Evolutionary conservation across 31 red algal genomes (phyloP), one percentile per base, ranked within the genome.

Genomic region (Odonthalia washingtoniensis): DNA sequence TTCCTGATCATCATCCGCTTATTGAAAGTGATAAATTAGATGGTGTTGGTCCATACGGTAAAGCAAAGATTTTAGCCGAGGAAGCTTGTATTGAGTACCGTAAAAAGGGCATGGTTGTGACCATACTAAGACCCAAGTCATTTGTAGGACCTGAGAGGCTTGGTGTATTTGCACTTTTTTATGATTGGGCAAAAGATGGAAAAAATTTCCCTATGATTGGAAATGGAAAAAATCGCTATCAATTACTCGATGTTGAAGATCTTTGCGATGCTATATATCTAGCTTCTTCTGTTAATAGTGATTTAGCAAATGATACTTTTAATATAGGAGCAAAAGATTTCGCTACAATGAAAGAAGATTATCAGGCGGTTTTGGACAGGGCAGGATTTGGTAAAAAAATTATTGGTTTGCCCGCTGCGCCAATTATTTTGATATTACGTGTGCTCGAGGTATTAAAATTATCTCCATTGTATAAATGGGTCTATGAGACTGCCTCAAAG

Each of bases 201-300:
- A 68, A 68, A 36, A 68, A 36, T 68, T 68, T 68, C 34, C 64
- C 64, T 36, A 36, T 68, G 34, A 32, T 68, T 32, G 64, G 64
- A 35, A 36, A 68, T 36, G 64, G 64, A 36, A 68, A 35, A 36
- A 68, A 68, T 68, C 64, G 64, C 64, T 68, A 68, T 68, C 64
- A 68, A 68, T 68, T 68, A 36, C 64, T 68, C 32, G 64, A 68
- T 68, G 64, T 68, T 32, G 64, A 68, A 68, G 64, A 68, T 68
- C 64, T 68, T 68, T 68, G 64, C 64, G 64, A 68, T 68, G 64
- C 64, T 35, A 68, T 68, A 32, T 68, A 68, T 36, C 64, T 68
- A 35, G 64, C 64, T 36, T 32, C 64, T 36, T 35, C 64, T 32
- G 64, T 68, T 68, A 36, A 68, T 68, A 36, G 32, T 35, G 34